These are phyloP conservation scores for Astrocystis sublimbata DNA, from an alignment of 495 filamentous ascomycete species.

Conservation along the genomic window DNA sequence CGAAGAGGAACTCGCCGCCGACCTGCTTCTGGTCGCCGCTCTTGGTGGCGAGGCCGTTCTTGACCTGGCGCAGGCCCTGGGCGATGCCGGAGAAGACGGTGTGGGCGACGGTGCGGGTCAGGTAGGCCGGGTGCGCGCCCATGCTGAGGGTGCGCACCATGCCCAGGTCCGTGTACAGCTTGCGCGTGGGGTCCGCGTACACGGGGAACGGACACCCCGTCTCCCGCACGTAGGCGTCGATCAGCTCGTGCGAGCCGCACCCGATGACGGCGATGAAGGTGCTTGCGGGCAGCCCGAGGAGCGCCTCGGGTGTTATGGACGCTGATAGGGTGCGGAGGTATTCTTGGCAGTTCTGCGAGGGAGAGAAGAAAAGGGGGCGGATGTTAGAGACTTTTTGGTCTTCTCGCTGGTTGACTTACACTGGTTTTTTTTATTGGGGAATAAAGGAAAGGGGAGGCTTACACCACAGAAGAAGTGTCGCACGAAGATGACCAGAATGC, in stretches of 20 bases:
- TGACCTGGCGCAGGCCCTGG: constrained; percentile 57
- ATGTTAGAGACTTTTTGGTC: no score
- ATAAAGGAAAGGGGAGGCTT: constrained; percentile 38
- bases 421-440: constrained; percentile 7
- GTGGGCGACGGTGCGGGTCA: constrained; percentile 48
- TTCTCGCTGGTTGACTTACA: not conserved
- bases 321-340: constrained; percentile 66
- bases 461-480: constrained; percentile 91
- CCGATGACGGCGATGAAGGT: constrained; percentile 75
- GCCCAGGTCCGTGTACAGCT: constrained; percentile 69
- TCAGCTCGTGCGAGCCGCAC: constrained; percentile 74
- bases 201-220: constrained; percentile 76
- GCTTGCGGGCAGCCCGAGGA: constrained; percentile 54
- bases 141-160: constrained; percentile 66
- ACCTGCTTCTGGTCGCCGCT: constrained; percentile 70
- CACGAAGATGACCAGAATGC: constrained; percentile 77
- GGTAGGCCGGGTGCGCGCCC: constrained; percentile 68
- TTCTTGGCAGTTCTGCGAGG: constrained; percentile 68
- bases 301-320: constrained; percentile 58
- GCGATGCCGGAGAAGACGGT: constrained; percentile 51
- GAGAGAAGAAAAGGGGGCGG: no score
- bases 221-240: constrained; percentile 62
- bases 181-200: constrained; percentile 72
- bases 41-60: constrained; percentile 56
- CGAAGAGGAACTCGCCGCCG: constrained; percentile 84